A percentile compares a stretch with the other conserved stretches of the same genome.
phyloP scores from a whole-genome alignment of 441 rosid genomes.

The Syzygium syzygioides region DNA sequence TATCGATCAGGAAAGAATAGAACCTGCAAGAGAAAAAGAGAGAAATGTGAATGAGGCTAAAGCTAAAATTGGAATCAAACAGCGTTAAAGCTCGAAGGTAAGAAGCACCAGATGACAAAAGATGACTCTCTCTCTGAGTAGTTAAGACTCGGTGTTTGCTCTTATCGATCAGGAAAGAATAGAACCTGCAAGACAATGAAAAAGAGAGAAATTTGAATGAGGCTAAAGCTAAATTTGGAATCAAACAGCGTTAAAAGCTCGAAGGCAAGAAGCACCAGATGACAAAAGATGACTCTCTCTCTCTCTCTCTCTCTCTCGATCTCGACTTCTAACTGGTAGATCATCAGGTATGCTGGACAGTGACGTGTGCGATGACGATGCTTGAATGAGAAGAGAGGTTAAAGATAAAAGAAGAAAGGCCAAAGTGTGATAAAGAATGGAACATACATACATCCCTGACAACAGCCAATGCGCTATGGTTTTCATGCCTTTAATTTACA shows the following conservation, averaged over 20 bases:
- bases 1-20: no score
- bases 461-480: neutral
- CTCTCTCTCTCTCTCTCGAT: no score
- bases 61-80: neutral
- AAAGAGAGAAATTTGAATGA: no score
- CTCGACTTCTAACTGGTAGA: no score
- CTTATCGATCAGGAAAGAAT: no score
- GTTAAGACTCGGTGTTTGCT: no score
- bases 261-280: no score
- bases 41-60: neutral
- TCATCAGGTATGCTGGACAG: no score
- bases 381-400: neutral
- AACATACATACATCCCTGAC: neutral
- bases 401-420: neutral
- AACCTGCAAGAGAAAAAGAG: neutral
- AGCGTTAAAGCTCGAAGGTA: neutral
- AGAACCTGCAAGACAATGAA: neutral
- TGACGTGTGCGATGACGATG: neutral
- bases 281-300: no score
- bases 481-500: neutral
- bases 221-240: no score
- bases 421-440: neutral
- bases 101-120: neutral
- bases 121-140: neutral
- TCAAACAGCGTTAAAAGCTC: rapidly evolving